A percentile compares a stretch with the other conserved stretches of the same genome.
These are phyloP conservation scores for Ogataea minuta DNA, from an alignment of 805 yeast genomes.

Conservation along the genomic window DNA sequence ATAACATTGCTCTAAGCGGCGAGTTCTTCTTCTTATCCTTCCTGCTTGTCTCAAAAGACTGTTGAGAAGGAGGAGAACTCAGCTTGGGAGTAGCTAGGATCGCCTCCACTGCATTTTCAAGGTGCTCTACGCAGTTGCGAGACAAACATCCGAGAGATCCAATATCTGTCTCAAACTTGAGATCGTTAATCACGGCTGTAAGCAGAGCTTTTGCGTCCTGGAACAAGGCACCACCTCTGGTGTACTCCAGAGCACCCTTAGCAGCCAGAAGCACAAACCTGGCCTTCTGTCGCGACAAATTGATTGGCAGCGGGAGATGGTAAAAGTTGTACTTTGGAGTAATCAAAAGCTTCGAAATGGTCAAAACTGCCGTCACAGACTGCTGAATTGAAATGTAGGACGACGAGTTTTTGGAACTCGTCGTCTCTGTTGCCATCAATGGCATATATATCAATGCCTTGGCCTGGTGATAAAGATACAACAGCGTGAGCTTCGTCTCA, in stretches of 20 bases:
- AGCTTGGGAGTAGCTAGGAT: slow-evolving; percentile 53
- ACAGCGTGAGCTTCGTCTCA: slow-evolving; percentile 51
- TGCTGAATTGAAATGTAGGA: slow-evolving; percentile 69
- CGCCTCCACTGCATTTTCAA: slow-evolving; percentile 60
- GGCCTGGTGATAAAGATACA: slow-evolving; percentile 60
- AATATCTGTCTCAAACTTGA: slow-evolving; percentile 49
- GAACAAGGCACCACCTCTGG: slow-evolving; percentile 77
- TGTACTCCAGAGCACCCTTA: slow-evolving; percentile 75
- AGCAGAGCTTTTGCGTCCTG: slow-evolving; percentile 64
- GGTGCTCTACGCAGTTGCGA: slow-evolving; percentile 49
- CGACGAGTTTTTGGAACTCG: slow-evolving; percentile 42
- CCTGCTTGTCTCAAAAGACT: slow-evolving; percentile 17
- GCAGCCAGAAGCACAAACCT: slow-evolving; percentile 65
- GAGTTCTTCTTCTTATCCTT: slow-evolving; percentile 25
- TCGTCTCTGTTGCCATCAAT: slow-evolving; percentile 45
- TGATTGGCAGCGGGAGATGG: slow-evolving; percentile 62
- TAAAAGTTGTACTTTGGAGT: slow-evolving; percentile 38
- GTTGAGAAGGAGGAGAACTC: slow-evolving; percentile 13
- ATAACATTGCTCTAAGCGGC: slow-evolving; percentile 21
- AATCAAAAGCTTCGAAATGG: slow-evolving; percentile 43
- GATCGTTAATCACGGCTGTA: slow-evolving; percentile 45
- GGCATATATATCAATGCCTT: slow-evolving; percentile 65
- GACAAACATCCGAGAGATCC: slow-evolving; percentile 64
- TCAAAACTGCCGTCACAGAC: slow-evolving; percentile 59
- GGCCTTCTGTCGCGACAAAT: slow-evolving; percentile 59